Evolutionary conservation across 2,329 filamentous ascomycete species (phyloP), one percentile per base, ranked within the genome.

Genomic region (Aspergillus quadrilineatus): DNA sequence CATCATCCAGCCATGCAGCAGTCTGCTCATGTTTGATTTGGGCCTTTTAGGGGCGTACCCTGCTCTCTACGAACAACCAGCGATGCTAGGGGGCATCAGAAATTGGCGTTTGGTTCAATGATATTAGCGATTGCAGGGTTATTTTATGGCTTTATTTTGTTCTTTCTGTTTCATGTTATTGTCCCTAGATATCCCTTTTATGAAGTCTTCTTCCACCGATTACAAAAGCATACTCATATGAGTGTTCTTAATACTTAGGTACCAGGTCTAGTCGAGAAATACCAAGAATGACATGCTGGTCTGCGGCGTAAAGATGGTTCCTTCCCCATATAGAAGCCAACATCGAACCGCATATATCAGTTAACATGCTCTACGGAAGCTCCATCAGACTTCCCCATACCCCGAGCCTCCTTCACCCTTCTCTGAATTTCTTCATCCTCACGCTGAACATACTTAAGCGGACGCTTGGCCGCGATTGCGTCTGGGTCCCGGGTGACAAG

Each of bases 1-100:
- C 77, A 85, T 64, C 84, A 86, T 66, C 76, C 84, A 6, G 76
- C 77, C 15, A 69, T 76, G 69, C 67, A 69, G 68, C 67, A 69
- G 37, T 65, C 69, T 22, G 63, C 55, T 2, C 66, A 66, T 48
- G 53, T 65, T 17, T 69, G 57, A 54, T 12, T 15, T 26, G 22
- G n/a, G n/a, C 34, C 29, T 6, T 3, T 29, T 5, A 22, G 9
- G 9, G 22, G 7, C 3, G 6, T 3, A 36, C 15, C 15, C 10
- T 14, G 26, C 10, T n/a, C 12, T 26, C 12, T 39, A 36, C 5
- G 14, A 37, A 12, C 22, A 15, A 28, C 28, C 17, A 14, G 29
- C 37, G 34, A 32, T 36, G 45, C n/a, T 49, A n/a, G 9, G 12
- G 28, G 30, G 30, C 8, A 47, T 29, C 22, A 14, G 14, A 28